Percentiles rank a stretch among this genome's conserved stretches.
These are phyloP conservation scores for Gonium pectorale DNA, from an alignment of 139 green algal species.

Conservation along the genomic window DNA sequence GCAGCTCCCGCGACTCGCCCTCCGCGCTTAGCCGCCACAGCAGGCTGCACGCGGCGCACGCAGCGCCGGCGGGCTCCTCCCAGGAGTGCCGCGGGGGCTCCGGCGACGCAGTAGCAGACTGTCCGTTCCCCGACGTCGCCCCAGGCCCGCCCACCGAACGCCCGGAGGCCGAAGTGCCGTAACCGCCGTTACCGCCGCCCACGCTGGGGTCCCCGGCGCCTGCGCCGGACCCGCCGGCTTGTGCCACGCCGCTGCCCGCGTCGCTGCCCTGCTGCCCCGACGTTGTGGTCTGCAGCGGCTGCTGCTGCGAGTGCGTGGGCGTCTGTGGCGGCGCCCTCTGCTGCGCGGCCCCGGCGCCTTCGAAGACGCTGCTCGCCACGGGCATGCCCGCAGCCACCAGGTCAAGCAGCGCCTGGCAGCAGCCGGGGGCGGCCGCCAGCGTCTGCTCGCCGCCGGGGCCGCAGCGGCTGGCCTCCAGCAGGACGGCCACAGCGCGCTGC, in stretches of 20 bases:
- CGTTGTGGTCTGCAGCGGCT: not conserved
- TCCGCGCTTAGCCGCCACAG: constrained; percentile 35
- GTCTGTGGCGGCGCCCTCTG: too few relatives aligned
- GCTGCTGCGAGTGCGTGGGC: not conserved
- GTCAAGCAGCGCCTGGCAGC: constrained; percentile 39
- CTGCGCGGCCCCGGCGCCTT: not conserved
- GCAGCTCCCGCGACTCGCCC: constrained; percentile 11
- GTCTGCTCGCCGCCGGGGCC: constrained; percentile 25
- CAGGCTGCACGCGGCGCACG: constrained; percentile 12
- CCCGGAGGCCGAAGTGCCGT: too few relatives aligned
- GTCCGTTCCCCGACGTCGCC: too few relatives aligned
- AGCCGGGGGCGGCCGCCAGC: not conserved
- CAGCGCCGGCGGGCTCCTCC: constrained; percentile 26
- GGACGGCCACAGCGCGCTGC: constrained; percentile 33
- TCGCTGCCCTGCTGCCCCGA: not conserved
- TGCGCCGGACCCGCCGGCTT: too few relatives aligned
- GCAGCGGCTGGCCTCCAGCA: constrained; percentile 42
- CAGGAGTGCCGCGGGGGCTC: not conserved
- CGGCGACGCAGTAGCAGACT: too few relatives aligned
- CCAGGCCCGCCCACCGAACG: too few relatives aligned
- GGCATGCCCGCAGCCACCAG: constrained; percentile 6
- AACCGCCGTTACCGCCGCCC: too few relatives aligned
- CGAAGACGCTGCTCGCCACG: constrained; percentile 13
- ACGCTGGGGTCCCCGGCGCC: too few relatives aligned
- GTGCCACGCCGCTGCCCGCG: too few relatives aligned